These are phyloP conservation scores for Epichloe coenophiala DNA, from an alignment of 2,329 filamentous ascomycete genomes.

Conservation along the genomic window DNA sequence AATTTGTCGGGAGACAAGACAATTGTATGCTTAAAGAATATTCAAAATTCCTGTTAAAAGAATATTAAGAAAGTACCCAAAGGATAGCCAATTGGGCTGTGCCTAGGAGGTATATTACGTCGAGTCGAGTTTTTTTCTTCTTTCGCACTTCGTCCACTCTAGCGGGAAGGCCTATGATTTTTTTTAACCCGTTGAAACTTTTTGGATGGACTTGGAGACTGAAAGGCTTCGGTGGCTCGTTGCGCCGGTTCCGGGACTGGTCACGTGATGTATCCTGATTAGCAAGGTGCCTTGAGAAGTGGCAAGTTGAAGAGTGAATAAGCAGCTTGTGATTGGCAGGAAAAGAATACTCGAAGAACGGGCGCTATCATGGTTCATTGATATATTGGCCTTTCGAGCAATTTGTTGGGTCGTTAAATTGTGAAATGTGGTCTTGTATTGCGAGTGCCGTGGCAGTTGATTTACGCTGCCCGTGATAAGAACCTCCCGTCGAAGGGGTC, in stretches of 20 bases:
- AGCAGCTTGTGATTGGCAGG: background rate
- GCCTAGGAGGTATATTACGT: background rate
- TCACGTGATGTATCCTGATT: conserved; percentile 6
- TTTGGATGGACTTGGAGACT: conserved; percentile 16
- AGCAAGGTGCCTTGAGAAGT: background rate
- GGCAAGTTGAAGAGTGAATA: background rate
- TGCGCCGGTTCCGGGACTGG: conserved; percentile 16
- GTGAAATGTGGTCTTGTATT: too few relatives aligned
- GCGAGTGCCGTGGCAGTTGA: background rate
- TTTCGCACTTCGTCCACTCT: conserved; percentile 5
- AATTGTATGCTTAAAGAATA: background rate
- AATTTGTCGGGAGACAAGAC: background rate
- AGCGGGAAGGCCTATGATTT: conserved; percentile 17
- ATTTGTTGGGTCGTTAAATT: too few relatives aligned
- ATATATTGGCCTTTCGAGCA: background rate
- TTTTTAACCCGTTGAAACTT: conserved; percentile 16
- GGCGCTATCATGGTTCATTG: background rate
- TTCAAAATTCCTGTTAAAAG: background rate
- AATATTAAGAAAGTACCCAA: background rate
- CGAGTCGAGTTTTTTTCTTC: background rate
- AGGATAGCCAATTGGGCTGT: conserved; percentile 11
- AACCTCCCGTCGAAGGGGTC: background rate
- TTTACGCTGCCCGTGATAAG: too few relatives aligned
- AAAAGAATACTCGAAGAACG: background rate
- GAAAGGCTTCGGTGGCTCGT: conserved; percentile 15